A percentile compares a stretch with the other conserved stretches of the same genome.
Evolutionary conservation across 768 basidiomycete species (phyloP).

Genomic region (Phylloporus sp.): DNA sequence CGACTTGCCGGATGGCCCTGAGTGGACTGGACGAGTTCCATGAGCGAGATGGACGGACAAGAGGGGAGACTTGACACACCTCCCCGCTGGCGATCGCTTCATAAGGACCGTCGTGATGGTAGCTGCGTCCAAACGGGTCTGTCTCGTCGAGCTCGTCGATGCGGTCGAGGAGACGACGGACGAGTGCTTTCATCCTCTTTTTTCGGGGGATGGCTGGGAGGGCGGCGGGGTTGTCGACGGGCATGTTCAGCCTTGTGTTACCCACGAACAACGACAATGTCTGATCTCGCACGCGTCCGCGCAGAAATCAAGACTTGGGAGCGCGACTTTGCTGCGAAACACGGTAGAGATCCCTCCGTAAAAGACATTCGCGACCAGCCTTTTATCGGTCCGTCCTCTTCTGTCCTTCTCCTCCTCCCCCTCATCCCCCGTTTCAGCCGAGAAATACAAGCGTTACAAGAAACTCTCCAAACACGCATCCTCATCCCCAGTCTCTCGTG

Average conservation of each 20-base stretch:
- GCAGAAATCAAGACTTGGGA: conserved; percentile 79
- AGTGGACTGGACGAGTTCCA: conserved; percentile 12
- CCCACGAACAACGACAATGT: conserved; percentile 3
- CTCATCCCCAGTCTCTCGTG: conserved; percentile 52
- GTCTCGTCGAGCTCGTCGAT: conserved; percentile 79
- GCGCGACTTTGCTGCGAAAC: conserved; percentile 50
- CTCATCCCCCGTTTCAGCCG: conserved; percentile 41
- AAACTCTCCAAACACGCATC: conserved; percentile 50
- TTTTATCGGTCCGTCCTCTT: conserved; percentile 50
- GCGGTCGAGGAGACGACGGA: conserved; percentile 46
- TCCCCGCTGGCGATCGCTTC: conserved; percentile 46
- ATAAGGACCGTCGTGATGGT: conserved; percentile 75
- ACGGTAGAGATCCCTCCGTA: conserved; percentile 58
- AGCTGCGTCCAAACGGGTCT: conserved; percentile 56
- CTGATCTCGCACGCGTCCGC: conserved; percentile 37
- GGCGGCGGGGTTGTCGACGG: conserved; percentile 57
- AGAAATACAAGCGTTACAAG: conserved; percentile 81
- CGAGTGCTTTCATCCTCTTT: conserved; percentile 23
- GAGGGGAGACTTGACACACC: conserved; percentile 20
- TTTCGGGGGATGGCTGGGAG: conserved; percentile 38
- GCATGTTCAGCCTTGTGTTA: too few species aligned
- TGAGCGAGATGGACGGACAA: conserved; percentile 6
- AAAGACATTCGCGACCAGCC: conserved; percentile 66
- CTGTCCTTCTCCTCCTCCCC: not conserved
- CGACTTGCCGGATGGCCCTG: conserved; percentile 20